These are phyloP conservation scores for Clarkia xantiana DNA, from an alignment of 345 rosid genomes.

Conservation along the genomic window DNA sequence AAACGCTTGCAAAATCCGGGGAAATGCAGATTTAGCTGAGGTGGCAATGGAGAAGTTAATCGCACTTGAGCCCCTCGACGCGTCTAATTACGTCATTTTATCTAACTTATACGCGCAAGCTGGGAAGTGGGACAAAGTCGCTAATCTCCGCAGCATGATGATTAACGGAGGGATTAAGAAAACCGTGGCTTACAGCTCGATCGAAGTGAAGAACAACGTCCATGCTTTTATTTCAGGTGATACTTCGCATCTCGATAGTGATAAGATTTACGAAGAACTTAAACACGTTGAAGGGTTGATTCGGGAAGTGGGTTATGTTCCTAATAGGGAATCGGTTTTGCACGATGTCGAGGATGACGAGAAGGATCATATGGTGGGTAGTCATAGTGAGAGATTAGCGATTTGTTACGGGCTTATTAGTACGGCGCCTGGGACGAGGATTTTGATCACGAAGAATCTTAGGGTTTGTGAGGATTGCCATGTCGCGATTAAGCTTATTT, in stretches of 20 bases:
- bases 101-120: constrained; percentile 25
- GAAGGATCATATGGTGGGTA: constrained; percentile 16
- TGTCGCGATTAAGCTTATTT: constrained; percentile 22
- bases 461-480: constrained; percentile 31
- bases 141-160: constrained; percentile 17
- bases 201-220: constrained; percentile 23
- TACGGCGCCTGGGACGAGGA: constrained; percentile 16
- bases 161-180: constrained; percentile 20
- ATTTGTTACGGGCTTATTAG: constrained; percentile 27
- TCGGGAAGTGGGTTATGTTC: constrained; percentile 23
- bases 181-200: constrained; percentile 26
- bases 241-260: constrained; percentile 17
- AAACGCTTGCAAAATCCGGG: constrained; percentile 21
- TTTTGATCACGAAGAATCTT: constrained; percentile 27
- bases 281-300: constrained; percentile 22
- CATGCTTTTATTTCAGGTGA: constrained; percentile 29
- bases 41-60: constrained; percentile 22
- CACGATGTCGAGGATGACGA: constrained; percentile 30
- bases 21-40: constrained; percentile 21
- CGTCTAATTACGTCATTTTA: constrained; percentile 20
- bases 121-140: constrained; percentile 22
- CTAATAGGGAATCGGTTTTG: constrained; percentile 20
- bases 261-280: constrained; percentile 19
- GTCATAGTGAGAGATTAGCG: constrained; percentile 29
- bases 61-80: constrained; percentile 22